Evolutionary conservation across 2,329 filamentous ascomycete species (phyloP), one percentile per base, ranked within the genome.

Genomic region (Dissoconium aciculare): DNA sequence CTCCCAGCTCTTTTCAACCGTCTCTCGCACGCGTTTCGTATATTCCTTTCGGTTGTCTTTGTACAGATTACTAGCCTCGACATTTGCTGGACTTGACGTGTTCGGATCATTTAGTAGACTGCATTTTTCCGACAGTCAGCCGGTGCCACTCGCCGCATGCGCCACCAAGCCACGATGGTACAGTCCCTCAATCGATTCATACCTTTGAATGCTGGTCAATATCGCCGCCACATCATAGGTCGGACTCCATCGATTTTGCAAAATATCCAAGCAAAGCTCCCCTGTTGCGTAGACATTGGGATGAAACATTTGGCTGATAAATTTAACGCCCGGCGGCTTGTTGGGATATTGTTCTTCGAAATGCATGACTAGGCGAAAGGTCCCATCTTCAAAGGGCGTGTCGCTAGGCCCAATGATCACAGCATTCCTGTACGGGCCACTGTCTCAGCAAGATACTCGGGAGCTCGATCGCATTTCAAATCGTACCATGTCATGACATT

Each of bases 331-430:
- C 0, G 89, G 89, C 4, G 89, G 89, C 57, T 95, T 95, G 62
- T 95, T 98, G 16, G 89, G 89, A 50, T 98, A 98, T 51, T 93
- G 85, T 57, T 98, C 89, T 54, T 95, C 89, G 47, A 98, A 98
- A 53, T 94, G 84, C 87, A 98, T 95, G 30, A 95, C 85, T 8
- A 98, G 75, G 43, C 87, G 71, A 57, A 98, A 98, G 13, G 89
- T 98, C 40, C 89, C 89, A 57, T 98, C 89, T 59, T 98, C 89
- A 51, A 95, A 98, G 1, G 89, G 87, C 1, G 89, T 98, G 51
- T 98, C 89, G 37, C 83, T 83, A 23, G 87, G 87, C 6, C 87
- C 87, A 47, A 98, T 95, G 40, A 98, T 98, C 40, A 95, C 87
- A 33, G 87, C 87, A 54, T 98, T 98, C 87, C 87, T 94, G 46